A percentile compares a stretch with the other conserved stretches of the same genome.
These are phyloP conservation scores for Russula sp. DNA, from an alignment of 768 basidiomycete genomes.

Conservation along the genomic window DNA sequence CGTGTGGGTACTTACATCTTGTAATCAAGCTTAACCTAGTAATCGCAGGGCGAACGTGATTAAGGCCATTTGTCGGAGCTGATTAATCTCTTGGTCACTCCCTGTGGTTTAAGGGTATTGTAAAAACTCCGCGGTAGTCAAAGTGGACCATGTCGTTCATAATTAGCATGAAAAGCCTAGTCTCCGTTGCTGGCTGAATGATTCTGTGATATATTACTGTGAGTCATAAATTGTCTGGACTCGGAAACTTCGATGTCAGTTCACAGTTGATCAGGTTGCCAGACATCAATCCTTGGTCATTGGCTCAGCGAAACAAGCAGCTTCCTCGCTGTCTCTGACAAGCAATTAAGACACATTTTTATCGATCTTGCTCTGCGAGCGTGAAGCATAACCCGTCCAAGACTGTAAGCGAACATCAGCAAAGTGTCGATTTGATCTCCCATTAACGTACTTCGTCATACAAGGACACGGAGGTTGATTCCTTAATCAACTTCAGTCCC, in stretches of 20 bases:
- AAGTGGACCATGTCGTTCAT: too few relatives aligned
- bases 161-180: not conserved
- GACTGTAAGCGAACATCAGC: slow-evolving; percentile 47
- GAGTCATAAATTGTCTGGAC: too few relatives aligned
- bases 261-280: too few relatives aligned
- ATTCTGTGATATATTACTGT: not conserved
- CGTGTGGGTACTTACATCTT: too few relatives aligned
- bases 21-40: not conserved
- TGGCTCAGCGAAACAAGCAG: not conserved
- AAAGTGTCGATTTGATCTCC: not conserved
- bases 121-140: too few relatives aligned
- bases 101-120: too few relatives aligned
- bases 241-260: not conserved
- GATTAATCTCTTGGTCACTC: too few relatives aligned
- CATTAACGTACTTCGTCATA: slow-evolving; percentile 81
- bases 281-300: not conserved
- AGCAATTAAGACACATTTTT: slow-evolving; percentile 31
- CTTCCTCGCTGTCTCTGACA: not conserved
- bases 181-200: not conserved
- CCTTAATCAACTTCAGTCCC: slow-evolving; percentile 70
- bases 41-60: too few relatives aligned
- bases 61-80: too few relatives aligned
- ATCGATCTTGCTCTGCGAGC: slow-evolving; percentile 67
- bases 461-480: slow-evolving; percentile 49
- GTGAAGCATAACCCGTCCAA: slow-evolving; percentile 90